Percentiles rank a stretch among this genome's conserved stretches.
Evolutionary conservation across 257 asterid genomes (phyloP).

Genomic region (Solanum lycopersicoides): DNA sequence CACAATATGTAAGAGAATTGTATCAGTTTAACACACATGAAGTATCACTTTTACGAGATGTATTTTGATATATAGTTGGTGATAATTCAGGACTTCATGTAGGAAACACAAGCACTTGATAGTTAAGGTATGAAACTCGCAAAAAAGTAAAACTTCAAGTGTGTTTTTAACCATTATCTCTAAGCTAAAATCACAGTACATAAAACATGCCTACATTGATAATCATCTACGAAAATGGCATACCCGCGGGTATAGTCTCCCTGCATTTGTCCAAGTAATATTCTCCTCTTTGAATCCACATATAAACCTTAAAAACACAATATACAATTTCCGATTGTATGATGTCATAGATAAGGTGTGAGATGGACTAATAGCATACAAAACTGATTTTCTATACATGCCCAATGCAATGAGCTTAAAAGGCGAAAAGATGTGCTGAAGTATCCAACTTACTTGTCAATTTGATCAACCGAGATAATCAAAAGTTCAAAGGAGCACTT

Average conservation of each 20-base stretch:
- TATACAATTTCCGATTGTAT: neutral
- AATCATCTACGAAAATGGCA: neutral
- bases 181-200: neutral
- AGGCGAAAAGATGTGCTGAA: neutral
- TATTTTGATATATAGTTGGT: neutral
- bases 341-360: neutral
- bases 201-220: neutral
- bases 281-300: neutral
- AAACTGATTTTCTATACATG: neutral
- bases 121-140: neutral
- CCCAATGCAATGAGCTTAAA: neutral
- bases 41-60: neutral
- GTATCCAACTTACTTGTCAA: neutral
- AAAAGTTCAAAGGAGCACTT: neutral
- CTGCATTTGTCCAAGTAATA: neutral
- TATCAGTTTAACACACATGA: neutral
- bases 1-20: slow-evolving; percentile 23
- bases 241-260: neutral
- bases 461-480: neutral
- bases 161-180: neutral
- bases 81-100: neutral
- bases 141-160: neutral
- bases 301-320: neutral
- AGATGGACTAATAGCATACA: neutral
- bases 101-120: neutral